Evolutionary conservation across 176 grass and related monocot species (phyloP).

Genomic region (Thalia dealbata): DNA sequence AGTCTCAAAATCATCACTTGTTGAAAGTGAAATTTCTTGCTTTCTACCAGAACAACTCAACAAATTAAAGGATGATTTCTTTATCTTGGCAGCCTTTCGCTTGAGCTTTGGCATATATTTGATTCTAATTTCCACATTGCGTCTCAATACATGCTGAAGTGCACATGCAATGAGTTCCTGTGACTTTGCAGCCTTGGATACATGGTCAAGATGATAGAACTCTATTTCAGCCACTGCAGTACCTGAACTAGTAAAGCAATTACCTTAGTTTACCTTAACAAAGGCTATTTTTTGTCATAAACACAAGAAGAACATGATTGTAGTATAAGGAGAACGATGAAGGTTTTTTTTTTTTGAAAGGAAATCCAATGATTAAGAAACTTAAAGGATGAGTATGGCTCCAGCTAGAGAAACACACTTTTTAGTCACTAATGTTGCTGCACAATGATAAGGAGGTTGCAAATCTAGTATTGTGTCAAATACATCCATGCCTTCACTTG

Average conservation of each 20-base stretch:
- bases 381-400: too few species aligned
- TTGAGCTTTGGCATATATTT: slow-evolving; percentile 42
- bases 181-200: slow-evolving; percentile 79
- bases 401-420: too few species aligned
- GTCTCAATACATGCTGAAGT: slow-evolving; percentile 66
- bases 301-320: too few species aligned
- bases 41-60: slow-evolving; percentile 85
- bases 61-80: slow-evolving; percentile 74
- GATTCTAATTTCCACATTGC: slow-evolving; percentile 76
- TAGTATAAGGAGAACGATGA: too few species aligned
- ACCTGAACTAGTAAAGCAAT: slow-evolving; percentile 44
- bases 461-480: too few species aligned
- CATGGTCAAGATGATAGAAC: slow-evolving; percentile 68
- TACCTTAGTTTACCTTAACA: neutral
- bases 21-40: slow-evolving; percentile 74
- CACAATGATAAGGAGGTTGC: too few species aligned
- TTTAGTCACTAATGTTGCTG: too few species aligned
- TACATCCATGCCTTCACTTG: too few species aligned
- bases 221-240: slow-evolving; percentile 82
- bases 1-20: slow-evolving; percentile 41
- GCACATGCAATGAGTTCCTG: slow-evolving; percentile 53
- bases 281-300: too few species aligned
- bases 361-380: too few species aligned
- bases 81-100: slow-evolving; percentile 49
- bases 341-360: too few species aligned